Conservation (phyloP, 1,139 yeast species). For the Yamadazyma kanchanaburiensis region DNA sequence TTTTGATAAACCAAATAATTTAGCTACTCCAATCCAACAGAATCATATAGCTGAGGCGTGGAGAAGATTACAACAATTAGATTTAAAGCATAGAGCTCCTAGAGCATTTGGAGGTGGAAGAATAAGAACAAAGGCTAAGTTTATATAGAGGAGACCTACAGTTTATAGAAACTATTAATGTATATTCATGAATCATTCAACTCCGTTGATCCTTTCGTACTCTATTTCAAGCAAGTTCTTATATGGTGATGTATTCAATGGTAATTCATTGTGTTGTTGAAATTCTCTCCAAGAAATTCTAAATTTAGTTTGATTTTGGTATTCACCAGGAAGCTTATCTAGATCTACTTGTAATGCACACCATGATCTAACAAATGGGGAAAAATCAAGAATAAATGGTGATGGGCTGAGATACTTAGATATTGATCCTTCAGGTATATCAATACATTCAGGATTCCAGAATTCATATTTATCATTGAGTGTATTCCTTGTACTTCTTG, state of each 20-base stretch:
- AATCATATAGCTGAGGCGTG: conserved; percentile 91
- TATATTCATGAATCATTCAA: too few relatives aligned
- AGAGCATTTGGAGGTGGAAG: conserved; percentile 78
- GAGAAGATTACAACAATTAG: conserved; percentile 69
- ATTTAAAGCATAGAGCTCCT: conserved; percentile 60
- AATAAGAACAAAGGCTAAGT: conserved; percentile 38
- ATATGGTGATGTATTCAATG: conserved; percentile 10
- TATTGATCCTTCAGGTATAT: conserved; percentile 25
- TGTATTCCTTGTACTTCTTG: conserved; percentile 15
- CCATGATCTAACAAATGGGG: conserved; percentile 37
- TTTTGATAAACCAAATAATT: conserved; percentile 90
- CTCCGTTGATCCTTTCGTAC: too few relatives aligned
- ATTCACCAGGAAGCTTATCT: conserved; percentile 21
- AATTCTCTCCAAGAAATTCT: conserved; percentile 38
- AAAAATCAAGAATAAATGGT: conserved; percentile 25
- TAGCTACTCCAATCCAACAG: conserved; percentile 77
- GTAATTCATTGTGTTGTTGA: conserved; percentile 17
- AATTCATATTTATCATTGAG: conserved; percentile 6
- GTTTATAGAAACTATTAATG: background rate
- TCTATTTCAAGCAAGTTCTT: too few relatives aligned
- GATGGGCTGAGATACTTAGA: conserved; percentile 15
- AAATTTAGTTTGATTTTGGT: conserved; percentile 23
- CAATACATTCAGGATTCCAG: conserved; percentile 18
- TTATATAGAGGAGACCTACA: conserved; percentile 21
- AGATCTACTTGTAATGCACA: conserved; percentile 27